These are phyloP conservation scores for Dothideomycetidae sp. DNA, from an alignment of 2,329 filamentous ascomycete genomes.

Conservation along the genomic window DNA sequence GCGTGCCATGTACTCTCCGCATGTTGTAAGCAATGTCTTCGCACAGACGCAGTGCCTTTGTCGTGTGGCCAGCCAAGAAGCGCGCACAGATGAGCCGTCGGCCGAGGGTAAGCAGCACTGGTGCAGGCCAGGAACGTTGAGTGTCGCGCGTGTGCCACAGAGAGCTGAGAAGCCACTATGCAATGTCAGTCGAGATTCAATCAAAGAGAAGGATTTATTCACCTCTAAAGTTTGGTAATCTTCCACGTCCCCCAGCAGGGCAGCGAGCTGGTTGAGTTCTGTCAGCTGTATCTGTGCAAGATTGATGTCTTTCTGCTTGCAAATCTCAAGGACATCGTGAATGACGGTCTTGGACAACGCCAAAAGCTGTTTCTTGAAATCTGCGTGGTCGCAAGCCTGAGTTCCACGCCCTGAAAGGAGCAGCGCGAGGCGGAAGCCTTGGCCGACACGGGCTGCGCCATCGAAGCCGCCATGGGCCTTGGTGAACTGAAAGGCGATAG, in stretches of 20 bases:
- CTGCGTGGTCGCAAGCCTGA: constrained; percentile 22
- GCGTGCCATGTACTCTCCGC: constrained; percentile 37
- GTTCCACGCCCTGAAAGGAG: constrained; percentile 30
- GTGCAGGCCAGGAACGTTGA: constrained; percentile 31
- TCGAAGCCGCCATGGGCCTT: neutral
- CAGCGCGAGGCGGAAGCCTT: constrained; percentile 31
- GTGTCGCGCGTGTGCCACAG: constrained; percentile 35
- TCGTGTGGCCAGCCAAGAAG: constrained; percentile 34
- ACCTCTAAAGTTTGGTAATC: constrained; percentile 35
- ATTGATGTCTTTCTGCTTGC: constrained; percentile 31
- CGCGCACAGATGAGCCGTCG: constrained; percentile 39
- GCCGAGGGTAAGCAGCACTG: constrained; percentile 37
- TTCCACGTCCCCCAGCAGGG: constrained; percentile 33
- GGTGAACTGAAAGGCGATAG: neutral
- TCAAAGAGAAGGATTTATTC: constrained; percentile 7
- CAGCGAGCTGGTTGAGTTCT: constrained; percentile 32
- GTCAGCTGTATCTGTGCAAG: constrained; percentile 31
- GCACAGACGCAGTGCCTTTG: constrained; percentile 32
- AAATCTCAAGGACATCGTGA: constrained; percentile 29
- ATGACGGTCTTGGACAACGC: constrained; percentile 27
- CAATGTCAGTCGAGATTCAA: constrained; percentile 2
- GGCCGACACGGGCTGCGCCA: neutral
- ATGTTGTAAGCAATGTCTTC: constrained; percentile 44
- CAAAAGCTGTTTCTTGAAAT: constrained; percentile 24
- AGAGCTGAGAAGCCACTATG: constrained; percentile 24